Base-by-base conservation (phyloP, 148 eudicot species). In the Suaeda aralocaspica region DNA sequence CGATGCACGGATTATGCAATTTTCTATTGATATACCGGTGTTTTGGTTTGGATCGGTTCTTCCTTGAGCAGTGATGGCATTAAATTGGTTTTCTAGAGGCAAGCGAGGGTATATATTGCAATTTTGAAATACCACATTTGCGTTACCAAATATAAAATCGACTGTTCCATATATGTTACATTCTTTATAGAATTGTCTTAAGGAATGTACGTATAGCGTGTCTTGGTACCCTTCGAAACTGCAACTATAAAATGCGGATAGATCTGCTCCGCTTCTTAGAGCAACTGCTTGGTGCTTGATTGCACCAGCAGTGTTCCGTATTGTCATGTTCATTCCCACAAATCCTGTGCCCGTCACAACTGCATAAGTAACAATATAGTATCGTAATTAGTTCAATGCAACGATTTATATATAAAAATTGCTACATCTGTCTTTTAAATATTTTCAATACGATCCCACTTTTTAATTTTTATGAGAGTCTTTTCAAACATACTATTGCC, bases 221-320 rank as follows among this genome's bases (percentile, higher is more conserved):
- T 92, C 98, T 72, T 92, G 98, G 77, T 89, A 92, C 0, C 73
- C 98, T 64, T 92, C 96, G 39, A 92, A 92, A 61, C 96, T 89
- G 76, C 92, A 89, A 51, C 81, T 77, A 18, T 92, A 92, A 70
- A 92, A 92, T 0, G 91, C 75, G 0, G 97, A 84, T 5, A 92
- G 72, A 68, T 92, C 97, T 3, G 96, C 92, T 0, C 92, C 82
- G 57, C 77, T 89, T 41, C 97, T 77, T 14, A 92, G 79, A 3
- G 97, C 97, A 0, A 92, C 97, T 0, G 96, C 97, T 68, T 92
- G 96, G 71, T 84, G 86, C 46, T 85, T 92, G 58, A 71, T 72
- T 29, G 91, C 82, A 1, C 97, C 97, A 1, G 97, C 97, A 0
- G 97, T 89, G 83, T 92, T 92, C 1, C 78, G 84, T 70, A 92